Base-by-base conservation (phyloP, 805 yeast species). In the Starmerella apis region DNA sequence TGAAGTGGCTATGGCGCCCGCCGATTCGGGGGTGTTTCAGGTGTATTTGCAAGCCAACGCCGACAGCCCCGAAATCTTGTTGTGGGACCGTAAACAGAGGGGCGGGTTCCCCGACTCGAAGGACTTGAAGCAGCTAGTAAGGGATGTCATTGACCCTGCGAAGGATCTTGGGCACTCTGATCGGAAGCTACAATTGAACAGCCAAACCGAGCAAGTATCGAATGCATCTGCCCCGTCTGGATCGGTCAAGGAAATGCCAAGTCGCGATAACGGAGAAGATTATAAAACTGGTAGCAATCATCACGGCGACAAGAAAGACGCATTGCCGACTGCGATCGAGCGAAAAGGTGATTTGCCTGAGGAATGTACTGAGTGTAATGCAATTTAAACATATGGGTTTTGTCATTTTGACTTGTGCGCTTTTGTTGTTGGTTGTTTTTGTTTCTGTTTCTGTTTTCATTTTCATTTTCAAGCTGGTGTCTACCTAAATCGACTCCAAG, bases 41-140 rank as follows among this genome's bases (percentile, higher is more conserved):
- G 76, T 88, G 16, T 68, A 70, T 18, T 72, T 80, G 50, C 71
- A 72, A 53, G 65, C 61, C 19, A 61, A 65, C 2, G 69, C 61
- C 2, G 62, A 50, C 5, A 59, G 61, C 0, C 67, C 63, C 22
- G 59, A 65, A 37, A 64, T 66, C 1, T 51, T 62, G 11, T 53
- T 81, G 4, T 81, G 86, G 86, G 85, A 81, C 56, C 67, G 87
- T n/a, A 70, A 66, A 16, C 55, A 53, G 13, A 67, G 78, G 31
- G 46, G 46, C 9, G 95, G 95, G 30, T 86, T 86, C 63, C 96
- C 96, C 0, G 95, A 87, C 63, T 78, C 90, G 16, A 87, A 86
- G 62, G 74, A 78, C 14, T 66, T 87, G 55, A 86, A 87, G 65
- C 80, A 79, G 52, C 68, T 74, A 46, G 76, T 86, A 4, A 66